A percentile compares a stretch with the other conserved stretches of the same genome.
These are phyloP conservation scores for Epichloe sp. DNA, from an alignment of 2,329 filamentous ascomycete species.

Conservation along the genomic window DNA sequence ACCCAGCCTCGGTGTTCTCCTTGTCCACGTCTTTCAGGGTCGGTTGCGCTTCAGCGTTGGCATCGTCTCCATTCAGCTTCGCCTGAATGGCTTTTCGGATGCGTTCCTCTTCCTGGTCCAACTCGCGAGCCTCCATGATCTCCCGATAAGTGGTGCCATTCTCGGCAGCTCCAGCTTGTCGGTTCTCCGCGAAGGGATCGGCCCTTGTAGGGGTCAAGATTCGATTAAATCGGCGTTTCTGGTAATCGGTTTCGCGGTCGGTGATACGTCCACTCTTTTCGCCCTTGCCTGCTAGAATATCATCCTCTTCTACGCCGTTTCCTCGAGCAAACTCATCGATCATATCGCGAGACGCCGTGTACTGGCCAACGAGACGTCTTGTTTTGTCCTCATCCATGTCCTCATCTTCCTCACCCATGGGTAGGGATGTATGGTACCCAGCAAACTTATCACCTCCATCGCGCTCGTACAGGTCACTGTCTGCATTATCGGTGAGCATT, in stretches of 20 bases:
- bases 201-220: constrained; percentile 73
- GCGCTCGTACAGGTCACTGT: constrained; percentile 75
- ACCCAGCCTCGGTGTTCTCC: constrained; percentile 58
- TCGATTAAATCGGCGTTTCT: constrained; percentile 87
- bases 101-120: constrained; percentile 87
- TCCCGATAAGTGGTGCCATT: constrained; percentile 78
- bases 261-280: constrained; percentile 86
- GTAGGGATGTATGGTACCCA: constrained; percentile 84
- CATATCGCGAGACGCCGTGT: constrained; percentile 82
- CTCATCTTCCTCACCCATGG: constrained; percentile 63
- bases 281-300: constrained; percentile 65
- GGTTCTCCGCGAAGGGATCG: constrained; percentile 71
- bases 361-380: constrained; percentile 78
- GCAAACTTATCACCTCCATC: constrained; percentile 68
- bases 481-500: constrained; percentile 79
- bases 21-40: constrained; percentile 64
- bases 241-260: constrained; percentile 93
- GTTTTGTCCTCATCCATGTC: constrained; percentile 66
- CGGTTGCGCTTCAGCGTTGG: constrained; percentile 52
- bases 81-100: constrained; percentile 70
- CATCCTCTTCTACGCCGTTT: constrained; percentile 78
- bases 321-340: constrained; percentile 89
- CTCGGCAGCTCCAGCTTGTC: constrained; percentile 50
- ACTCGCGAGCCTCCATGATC: constrained; percentile 77
- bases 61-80: constrained; percentile 48